Base-by-base conservation (phyloP, 2,329 filamentous ascomycete genomes). In the Aspergillus fischeri region DNA sequence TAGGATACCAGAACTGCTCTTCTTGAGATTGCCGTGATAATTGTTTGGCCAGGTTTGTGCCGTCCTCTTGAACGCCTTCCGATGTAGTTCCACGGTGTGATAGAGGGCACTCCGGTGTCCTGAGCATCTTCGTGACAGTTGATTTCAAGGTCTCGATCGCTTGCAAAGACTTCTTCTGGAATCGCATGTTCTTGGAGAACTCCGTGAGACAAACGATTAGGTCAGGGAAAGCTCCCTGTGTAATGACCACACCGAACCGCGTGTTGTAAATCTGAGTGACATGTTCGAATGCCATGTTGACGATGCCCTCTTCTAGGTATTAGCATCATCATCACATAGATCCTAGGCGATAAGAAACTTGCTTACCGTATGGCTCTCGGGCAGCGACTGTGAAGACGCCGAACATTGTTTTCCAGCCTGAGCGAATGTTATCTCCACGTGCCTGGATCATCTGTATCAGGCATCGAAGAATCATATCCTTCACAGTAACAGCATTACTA, bases 381-480 rank as follows among this genome's bases (percentile, higher is more conserved):
- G 95, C 94, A 28, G 95, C 94, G 41, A 97, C 92, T 1, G 93
- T 97, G 70, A 99, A 99, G 29, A 97, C 93, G 3, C 93, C 94
- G 75, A 99, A 97, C 93, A 99, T 99, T 21, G 95, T 97, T 71
- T 94, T 89, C 94, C 94, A 99, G 4, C 94, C 94, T 42, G 92
- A 97, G 53, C 93, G 88, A 69, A 99, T 99, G 66, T 97, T 97
- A 74, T 97, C 90, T 5, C 95, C 95, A 57, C 91, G 85, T 32
- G 93, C 92, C 77, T 99, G 94, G 50, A 99, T 96, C 95, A 99
- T 99, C 75, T 99, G 95, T 56, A 97, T 95, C 60, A 99, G 80
- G 71, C 95, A 99, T 47, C 93, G 86, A 25, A 99, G 79, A 49
- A 96, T 91, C 89, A 99, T 93, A 67, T 99, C 94, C 75, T 99